Conservation (phyloP, 306 rosid species). For the Vigna mungo region DNA sequence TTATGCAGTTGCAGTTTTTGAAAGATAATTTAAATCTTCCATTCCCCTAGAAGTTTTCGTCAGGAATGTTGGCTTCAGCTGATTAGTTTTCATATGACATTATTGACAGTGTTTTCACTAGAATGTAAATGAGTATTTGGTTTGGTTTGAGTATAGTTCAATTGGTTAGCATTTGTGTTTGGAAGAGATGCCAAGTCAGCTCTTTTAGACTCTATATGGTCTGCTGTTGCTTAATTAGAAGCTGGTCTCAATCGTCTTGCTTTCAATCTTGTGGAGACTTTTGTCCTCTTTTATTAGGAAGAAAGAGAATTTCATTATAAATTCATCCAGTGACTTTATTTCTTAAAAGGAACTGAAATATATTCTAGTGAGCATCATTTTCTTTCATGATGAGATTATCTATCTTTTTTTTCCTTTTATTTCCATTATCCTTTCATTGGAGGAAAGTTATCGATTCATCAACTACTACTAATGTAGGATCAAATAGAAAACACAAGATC, state of each 20-base stretch:
- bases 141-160: conserved; percentile 20
- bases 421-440: not conserved
- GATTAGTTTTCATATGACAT: conserved; percentile 5
- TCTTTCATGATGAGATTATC: conserved; percentile 46
- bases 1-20: not conserved
- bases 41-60: conserved; percentile 8
- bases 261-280: conserved; percentile 43
- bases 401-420: not conserved
- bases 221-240: conserved; percentile 41
- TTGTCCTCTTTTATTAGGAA: conserved; percentile 38
- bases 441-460: conserved; percentile 37
- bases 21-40: not conserved
- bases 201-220: conserved; percentile 34
- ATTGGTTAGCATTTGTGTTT: conserved; percentile 33
- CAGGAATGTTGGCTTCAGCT: not conserved
- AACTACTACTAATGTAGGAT: conserved; percentile 52
- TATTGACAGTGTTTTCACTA: conserved; percentile 6
- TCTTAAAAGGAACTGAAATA: conserved; percentile 42
- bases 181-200: conserved; percentile 29
- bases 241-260: conserved; percentile 46
- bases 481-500: conserved; percentile 57
- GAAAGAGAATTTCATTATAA: conserved; percentile 48
- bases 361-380: conserved; percentile 53
- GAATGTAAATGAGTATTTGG: conserved; percentile 26
- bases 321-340: conserved; percentile 45